Conservation (phyloP, 352 stramenopile species). For the Pythium volutum region DNA sequence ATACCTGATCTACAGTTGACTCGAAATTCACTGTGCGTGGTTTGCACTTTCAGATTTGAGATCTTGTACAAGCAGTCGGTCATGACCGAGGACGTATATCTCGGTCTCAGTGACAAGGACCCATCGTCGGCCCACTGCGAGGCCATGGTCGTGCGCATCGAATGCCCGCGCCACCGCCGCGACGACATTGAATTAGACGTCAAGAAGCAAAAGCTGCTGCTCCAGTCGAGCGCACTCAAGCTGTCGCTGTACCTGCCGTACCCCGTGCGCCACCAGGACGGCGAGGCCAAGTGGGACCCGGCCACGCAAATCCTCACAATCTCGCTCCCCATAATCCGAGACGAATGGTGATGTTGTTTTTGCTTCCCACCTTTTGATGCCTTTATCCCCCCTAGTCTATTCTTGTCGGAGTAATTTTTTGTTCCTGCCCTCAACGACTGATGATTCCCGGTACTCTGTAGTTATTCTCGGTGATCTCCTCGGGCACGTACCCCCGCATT, state of each 20-base stretch:
- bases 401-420: not conserved
- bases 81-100: slow-evolving; percentile 85
- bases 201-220: slow-evolving; percentile 69
- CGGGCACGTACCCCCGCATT: no score
- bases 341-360: slow-evolving; percentile 49
- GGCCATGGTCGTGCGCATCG: slow-evolving; percentile 72
- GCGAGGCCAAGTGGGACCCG: slow-evolving; percentile 70
- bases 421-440: not conserved
- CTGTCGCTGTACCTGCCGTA: slow-evolving; percentile 71
- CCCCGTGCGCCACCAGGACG: slow-evolving; percentile 64
- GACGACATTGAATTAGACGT: slow-evolving; percentile 84
- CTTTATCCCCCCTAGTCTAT: no score
- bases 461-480: no score
- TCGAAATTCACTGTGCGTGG: no score
- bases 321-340: slow-evolving; percentile 68
- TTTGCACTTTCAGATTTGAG: no score
- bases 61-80: slow-evolving; percentile 86
- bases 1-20: no score
- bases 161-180: slow-evolving; percentile 55
- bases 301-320: slow-evolving; percentile 47
- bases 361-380: not conserved
- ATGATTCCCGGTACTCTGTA: not conserved
- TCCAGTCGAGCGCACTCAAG: slow-evolving; percentile 64
- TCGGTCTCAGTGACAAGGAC: slow-evolving; percentile 80
- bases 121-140: slow-evolving; percentile 79